A percentile compares a stretch with the other conserved stretches of the same genome.
Conservation (phyloP, 1,284 basidiomycete species). For the Cryptococcus jaspeensis region DNA sequence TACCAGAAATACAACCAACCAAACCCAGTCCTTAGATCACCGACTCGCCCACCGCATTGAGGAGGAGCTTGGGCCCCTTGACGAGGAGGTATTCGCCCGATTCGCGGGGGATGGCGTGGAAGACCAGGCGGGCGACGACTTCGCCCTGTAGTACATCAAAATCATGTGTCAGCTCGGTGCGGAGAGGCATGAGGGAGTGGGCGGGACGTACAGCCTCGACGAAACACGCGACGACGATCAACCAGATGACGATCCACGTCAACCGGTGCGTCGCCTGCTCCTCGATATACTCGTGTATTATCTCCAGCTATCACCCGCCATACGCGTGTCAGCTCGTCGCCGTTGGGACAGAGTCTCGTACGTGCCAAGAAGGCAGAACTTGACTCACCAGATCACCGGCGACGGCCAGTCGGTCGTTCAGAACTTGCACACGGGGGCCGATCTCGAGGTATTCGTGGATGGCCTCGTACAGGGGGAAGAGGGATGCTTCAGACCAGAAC, state of each 20-base stretch:
- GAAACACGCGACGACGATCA: constrained; percentile 83
- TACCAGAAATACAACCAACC: background rate
- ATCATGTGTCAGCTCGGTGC: too few species aligned
- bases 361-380: too few species aligned
- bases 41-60: constrained; percentile 4
- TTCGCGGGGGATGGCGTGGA: constrained; percentile 50
- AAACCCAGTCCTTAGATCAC: background rate
- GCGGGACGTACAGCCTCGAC: constrained; percentile 48
- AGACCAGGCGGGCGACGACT: constrained; percentile 73
- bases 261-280: constrained; percentile 89
- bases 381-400: constrained; percentile 78
- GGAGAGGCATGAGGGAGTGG: too few species aligned
- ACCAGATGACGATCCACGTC: constrained; percentile 93
- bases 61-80: constrained; percentile 20
- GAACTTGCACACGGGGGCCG: constrained; percentile 72
- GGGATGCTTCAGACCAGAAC: constrained; percentile 91
- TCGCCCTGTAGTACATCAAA: constrained; percentile 65
- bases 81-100: constrained; percentile 33
- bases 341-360: background rate
- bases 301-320: constrained; percentile 65
- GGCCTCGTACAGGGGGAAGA: constrained; percentile 87
- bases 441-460: constrained; percentile 96
- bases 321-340: constrained; percentile 3
- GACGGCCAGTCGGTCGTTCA: constrained; percentile 86
- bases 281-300: constrained; percentile 91